Evolutionary conservation across 2,329 filamentous ascomycete species (phyloP).

Genomic region (Penicillium occitanis): DNA sequence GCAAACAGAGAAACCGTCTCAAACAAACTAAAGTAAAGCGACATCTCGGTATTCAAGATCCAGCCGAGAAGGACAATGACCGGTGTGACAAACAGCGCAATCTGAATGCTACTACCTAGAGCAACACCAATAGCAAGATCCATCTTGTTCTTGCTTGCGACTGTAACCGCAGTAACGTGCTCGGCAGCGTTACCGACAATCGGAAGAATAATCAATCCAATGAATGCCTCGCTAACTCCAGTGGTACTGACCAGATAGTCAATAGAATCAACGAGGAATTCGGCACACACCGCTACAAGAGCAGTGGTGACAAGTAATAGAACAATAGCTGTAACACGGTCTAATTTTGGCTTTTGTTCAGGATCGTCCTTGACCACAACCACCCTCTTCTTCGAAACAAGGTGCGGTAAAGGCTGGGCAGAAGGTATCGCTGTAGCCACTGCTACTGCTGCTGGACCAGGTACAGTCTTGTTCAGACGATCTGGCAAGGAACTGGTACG

Average conservation of each 20-base stretch:
- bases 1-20: conserved; percentile 86
- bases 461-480: conserved; percentile 52
- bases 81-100: conserved; percentile 69
- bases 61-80: conserved; percentile 70
- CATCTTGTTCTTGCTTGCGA: conserved; percentile 75
- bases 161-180: conserved; percentile 70
- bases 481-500: conserved; percentile 74
- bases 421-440: conserved; percentile 22
- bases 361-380: conserved; percentile 44
- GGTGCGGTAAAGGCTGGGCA: conserved; percentile 28
- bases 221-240: conserved; percentile 62
- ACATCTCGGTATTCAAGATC: conserved; percentile 67
- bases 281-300: conserved; percentile 67
- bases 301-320: conserved; percentile 64
- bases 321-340: conserved; percentile 54
- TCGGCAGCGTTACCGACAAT: conserved; percentile 73
- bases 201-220: conserved; percentile 69
- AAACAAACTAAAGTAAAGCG: conserved; percentile 82
- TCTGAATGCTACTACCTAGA: conserved; percentile 69
- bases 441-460: conserved; percentile 20
- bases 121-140: conserved; percentile 71
- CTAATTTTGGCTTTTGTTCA: conserved; percentile 33
- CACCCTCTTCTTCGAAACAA: conserved; percentile 39
- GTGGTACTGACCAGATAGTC: conserved; percentile 61
- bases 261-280: conserved; percentile 69